Percentiles rank a stretch among this genome's conserved stretches.
Evolutionary conservation across 192 early-diverging fungal genomes (phyloP).

Genomic region (Spizellomyces sp.): DNA sequence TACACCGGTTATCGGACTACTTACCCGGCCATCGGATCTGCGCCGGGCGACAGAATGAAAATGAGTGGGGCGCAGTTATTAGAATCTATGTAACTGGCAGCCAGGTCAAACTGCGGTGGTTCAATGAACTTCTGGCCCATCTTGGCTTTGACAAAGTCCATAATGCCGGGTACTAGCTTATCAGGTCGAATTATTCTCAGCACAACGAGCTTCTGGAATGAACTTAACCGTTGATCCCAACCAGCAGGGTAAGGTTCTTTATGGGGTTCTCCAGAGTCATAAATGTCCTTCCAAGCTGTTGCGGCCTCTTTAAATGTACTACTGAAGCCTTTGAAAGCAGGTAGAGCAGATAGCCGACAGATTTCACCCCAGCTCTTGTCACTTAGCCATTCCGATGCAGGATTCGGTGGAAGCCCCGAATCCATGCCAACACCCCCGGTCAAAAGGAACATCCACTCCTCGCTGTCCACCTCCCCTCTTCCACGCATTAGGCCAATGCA

Average conservation of each 20-base stretch:
- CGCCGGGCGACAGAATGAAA: constrained; percentile 63
- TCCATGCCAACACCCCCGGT: constrained; percentile 56
- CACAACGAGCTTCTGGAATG: constrained; percentile 57
- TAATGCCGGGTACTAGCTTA: constrained; percentile 57
- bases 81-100: constrained; percentile 54
- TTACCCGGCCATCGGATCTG: constrained; percentile 61
- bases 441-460: constrained; percentile 66
- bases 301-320: constrained; percentile 33
- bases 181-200: constrained; percentile 54
- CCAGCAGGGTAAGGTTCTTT: constrained; percentile 48
- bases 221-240: constrained; percentile 52
- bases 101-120: constrained; percentile 63
- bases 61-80: constrained; percentile 57
- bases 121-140: constrained; percentile 65
- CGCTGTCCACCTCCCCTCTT: constrained; percentile 52
- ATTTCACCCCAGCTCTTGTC: constrained; percentile 60
- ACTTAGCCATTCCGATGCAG: constrained; percentile 55
- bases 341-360: constrained; percentile 43
- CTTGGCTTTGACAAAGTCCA: constrained; percentile 59
- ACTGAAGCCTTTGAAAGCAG: constrained; percentile 50
- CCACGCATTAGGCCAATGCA: constrained; percentile 60
- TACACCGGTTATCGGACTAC: constrained; percentile 1
- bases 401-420: constrained; percentile 49
- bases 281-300: constrained; percentile 48
- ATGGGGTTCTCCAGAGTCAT: constrained; percentile 51